Conservation (phyloP, 2,329 filamentous ascomycete species). For the Septoria petroselini region DNA sequence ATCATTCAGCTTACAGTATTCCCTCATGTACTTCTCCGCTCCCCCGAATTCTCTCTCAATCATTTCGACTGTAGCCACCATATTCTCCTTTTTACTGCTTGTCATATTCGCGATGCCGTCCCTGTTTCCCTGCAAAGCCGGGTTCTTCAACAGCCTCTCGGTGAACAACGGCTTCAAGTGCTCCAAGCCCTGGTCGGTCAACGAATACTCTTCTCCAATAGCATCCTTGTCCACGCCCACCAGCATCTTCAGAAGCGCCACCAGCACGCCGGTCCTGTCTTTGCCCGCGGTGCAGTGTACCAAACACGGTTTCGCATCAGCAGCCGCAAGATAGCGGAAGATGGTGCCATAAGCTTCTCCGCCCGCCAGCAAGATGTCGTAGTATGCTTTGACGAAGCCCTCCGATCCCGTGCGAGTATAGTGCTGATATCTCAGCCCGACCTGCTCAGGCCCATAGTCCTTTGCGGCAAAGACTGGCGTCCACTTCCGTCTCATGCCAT, state of each 20-base stretch:
- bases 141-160: conserved; percentile 52
- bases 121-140: conserved; percentile 49
- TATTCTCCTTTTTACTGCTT: conserved; percentile 49
- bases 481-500: conserved; percentile 56
- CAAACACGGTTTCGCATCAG: conserved; percentile 52
- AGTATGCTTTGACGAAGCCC: conserved; percentile 64
- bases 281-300: conserved; percentile 76
- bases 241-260: conserved; percentile 62
- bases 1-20: conserved; percentile 56
- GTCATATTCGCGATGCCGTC: conserved; percentile 47
- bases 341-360: conserved; percentile 57
- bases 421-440: conserved; percentile 59
- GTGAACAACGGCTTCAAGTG: conserved; percentile 47
- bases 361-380: conserved; percentile 56
- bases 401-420: conserved; percentile 56
- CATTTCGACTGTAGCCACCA: conserved; percentile 52
- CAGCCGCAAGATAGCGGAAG: conserved; percentile 55
- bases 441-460: conserved; percentile 61
- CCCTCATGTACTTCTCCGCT: conserved; percentile 60
- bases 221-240: conserved; percentile 58
- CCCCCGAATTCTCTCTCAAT: conserved; percentile 61
- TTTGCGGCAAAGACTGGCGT: conserved; percentile 62
- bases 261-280: conserved; percentile 70
- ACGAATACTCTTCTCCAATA: conserved; percentile 65
- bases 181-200: conserved; percentile 62